Conservation (phyloP, 495 filamentous ascomycete species). For the Penicillium chermesinum region DNA sequence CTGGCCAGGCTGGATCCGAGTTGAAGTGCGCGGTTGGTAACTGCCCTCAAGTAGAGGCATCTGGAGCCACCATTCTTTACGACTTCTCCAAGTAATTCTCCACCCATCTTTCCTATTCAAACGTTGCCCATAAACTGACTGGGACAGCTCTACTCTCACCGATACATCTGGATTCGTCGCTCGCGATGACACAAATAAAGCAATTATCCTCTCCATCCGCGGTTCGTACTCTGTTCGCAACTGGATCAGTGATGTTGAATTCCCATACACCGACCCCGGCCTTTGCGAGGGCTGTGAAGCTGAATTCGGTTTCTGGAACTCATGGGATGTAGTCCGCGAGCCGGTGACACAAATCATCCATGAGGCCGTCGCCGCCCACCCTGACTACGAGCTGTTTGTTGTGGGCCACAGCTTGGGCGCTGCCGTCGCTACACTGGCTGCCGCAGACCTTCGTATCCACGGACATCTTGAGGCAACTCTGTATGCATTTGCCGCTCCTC, state of each 20-base stretch:
- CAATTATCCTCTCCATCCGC: constrained; percentile 61
- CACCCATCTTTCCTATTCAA: neutral
- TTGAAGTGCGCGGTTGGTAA: constrained; percentile 49
- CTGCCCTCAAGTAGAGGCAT: constrained; percentile 54
- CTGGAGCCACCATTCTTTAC: constrained; percentile 46
- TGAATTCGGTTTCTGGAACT: constrained; percentile 50
- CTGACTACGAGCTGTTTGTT: constrained; percentile 47
- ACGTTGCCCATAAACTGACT: constrained; percentile 4
- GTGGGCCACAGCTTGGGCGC: constrained; percentile 64
- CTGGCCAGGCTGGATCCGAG: constrained; percentile 33
- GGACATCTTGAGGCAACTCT: constrained; percentile 35
- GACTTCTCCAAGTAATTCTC: constrained; percentile 54
- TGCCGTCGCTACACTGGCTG: constrained; percentile 55
- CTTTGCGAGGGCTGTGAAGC: constrained; percentile 47
- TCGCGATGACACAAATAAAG: constrained; percentile 50
- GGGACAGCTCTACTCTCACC: constrained; percentile 45
- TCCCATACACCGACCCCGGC: constrained; percentile 29
- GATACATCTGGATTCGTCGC: constrained; percentile 64
- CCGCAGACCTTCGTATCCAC: constrained; percentile 47
- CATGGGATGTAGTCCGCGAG: constrained; percentile 40
- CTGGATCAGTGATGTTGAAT: constrained; percentile 56
- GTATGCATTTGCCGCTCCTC: constrained; percentile 65
- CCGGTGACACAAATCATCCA: constrained; percentile 35
- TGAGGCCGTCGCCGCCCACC: constrained; percentile 28
- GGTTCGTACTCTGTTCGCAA: constrained; percentile 61